These are phyloP conservation scores for Blastobotrys americana DNA, from an alignment of 805 yeast genomes.

Conservation along the genomic window DNA sequence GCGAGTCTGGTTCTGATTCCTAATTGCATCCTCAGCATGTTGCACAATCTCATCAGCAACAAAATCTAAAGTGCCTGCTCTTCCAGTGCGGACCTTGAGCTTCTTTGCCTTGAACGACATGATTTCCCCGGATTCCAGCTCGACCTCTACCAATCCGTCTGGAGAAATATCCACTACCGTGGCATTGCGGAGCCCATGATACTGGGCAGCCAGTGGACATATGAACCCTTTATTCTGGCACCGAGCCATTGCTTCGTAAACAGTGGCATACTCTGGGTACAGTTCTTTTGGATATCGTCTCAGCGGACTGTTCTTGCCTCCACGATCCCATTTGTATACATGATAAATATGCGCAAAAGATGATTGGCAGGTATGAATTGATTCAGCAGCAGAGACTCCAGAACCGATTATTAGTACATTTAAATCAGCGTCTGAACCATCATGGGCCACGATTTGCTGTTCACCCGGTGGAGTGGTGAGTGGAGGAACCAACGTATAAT, in stretches of 20 bases:
- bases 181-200: conserved; percentile 22
- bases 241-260: conserved; percentile 24
- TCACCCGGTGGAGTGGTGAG: conserved; percentile 4
- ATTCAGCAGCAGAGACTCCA: conserved; percentile 32
- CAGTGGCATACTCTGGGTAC: conserved; percentile 29
- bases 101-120: conserved; percentile 10
- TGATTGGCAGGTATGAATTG: conserved; percentile 16
- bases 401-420: conserved; percentile 25
- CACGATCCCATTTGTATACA: conserved; percentile 25
- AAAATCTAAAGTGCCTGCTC: conserved; percentile 26
- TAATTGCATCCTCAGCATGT: conserved; percentile 3
- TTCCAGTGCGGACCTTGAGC: conserved; percentile 24
- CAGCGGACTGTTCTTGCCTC: conserved; percentile 20
- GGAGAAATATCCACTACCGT: conserved; percentile 9
- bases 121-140: conserved; percentile 11
- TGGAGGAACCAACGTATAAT: conserved; percentile 6
- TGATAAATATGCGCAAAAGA: conserved; percentile 17
- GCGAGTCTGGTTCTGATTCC: conserved; percentile 6
- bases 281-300: conserved; percentile 25
- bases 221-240: conserved; percentile 6
- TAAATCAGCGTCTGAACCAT: conserved; percentile 4
- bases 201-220: conserved; percentile 3
- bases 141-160: conserved; percentile 15
- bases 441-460: too few species aligned
- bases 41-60: conserved; percentile 14